A percentile compares a stretch with the other conserved stretches of the same genome.
phyloP scores from a whole-genome alignment of 352 stramenopile genomes.

The Pythium catenulatum region DNA sequence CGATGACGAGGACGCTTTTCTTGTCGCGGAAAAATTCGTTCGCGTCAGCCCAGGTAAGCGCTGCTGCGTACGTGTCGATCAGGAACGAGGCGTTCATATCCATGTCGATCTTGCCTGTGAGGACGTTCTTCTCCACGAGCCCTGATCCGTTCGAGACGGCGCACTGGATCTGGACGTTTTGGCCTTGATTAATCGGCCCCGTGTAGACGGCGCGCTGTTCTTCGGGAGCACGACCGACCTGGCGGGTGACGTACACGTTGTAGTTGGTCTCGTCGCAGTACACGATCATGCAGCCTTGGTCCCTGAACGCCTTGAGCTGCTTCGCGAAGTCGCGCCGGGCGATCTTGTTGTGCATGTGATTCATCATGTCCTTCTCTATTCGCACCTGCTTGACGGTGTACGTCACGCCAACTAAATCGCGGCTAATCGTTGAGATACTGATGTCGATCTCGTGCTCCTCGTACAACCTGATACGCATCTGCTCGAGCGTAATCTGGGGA shows the following conservation, averaged over 20 bases:
- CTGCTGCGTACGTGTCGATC: too few species aligned
- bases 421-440: neutral
- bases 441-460: neutral
- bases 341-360: neutral
- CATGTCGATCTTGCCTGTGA: neutral
- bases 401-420: neutral
- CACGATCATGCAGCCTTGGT: neutral
- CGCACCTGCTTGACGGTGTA: neutral
- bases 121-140: neutral
- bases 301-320: neutral
- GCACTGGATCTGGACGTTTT: neutral
- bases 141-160: neutral
- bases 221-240: neutral
- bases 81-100: too few species aligned
- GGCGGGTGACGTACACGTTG: neutral
- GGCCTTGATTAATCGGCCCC: neutral
- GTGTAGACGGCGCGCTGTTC: neutral
- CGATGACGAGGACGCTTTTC: too few species aligned
- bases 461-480: neutral
- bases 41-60: too few species aligned
- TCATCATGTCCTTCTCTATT: neutral
- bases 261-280: slow-evolving; percentile 9
- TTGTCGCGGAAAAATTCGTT: too few species aligned
- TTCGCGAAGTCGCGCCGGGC: neutral
- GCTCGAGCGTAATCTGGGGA: neutral